Evolutionary conservation across 2,329 filamentous ascomycete genomes (phyloP).

Genomic region (Raffaelea albimanens): DNA sequence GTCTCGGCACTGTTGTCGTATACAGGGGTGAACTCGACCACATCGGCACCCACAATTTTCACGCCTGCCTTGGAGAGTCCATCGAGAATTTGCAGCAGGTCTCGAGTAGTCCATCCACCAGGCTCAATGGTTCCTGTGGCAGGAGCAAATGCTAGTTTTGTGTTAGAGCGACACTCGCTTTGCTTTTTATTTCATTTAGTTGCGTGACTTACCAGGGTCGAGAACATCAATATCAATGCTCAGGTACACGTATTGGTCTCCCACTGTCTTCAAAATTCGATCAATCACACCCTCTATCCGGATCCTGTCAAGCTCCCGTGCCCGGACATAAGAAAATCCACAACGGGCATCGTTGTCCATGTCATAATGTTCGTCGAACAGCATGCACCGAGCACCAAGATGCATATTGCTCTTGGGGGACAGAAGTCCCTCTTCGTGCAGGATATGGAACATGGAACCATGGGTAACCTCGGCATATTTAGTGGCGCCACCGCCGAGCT

Average conservation of each 20-base stretch:
- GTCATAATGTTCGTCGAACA: conserved; percentile 27
- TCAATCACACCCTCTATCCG: conserved; percentile 55
- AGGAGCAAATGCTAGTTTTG: conserved; percentile 3
- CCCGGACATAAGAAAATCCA: conserved; percentile 47
- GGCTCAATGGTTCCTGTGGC: conserved; percentile 72
- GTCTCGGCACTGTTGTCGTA: conserved; percentile 68
- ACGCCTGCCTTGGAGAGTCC: conserved; percentile 51
- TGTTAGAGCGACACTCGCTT: too few species aligned
- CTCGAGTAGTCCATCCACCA: conserved; percentile 71
- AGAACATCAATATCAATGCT: conserved; percentile 74
- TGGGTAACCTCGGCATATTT: conserved; percentile 51
- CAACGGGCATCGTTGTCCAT: conserved; percentile 46
- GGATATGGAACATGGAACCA: conserved; percentile 52
- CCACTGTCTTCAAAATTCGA: conserved; percentile 47
- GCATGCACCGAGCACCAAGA: conserved; percentile 46
- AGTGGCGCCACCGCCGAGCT: conserved; percentile 41
- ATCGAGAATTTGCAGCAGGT: conserved; percentile 64
- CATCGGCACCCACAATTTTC: conserved; percentile 67
- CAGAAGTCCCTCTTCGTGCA: conserved; percentile 40
- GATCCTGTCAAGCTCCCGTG: conserved; percentile 61
- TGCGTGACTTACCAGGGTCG: conserved; percentile 51
- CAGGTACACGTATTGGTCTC: conserved; percentile 51
- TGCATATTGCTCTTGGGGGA: conserved; percentile 28
- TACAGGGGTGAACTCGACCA: conserved; percentile 70
- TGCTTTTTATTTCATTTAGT: conserved; percentile 31